Percentiles rank a stretch among this genome's conserved stretches.
Conservation (phyloP, 176 grass and related monocot genomes). For the Eremochloa ophiuroides region DNA sequence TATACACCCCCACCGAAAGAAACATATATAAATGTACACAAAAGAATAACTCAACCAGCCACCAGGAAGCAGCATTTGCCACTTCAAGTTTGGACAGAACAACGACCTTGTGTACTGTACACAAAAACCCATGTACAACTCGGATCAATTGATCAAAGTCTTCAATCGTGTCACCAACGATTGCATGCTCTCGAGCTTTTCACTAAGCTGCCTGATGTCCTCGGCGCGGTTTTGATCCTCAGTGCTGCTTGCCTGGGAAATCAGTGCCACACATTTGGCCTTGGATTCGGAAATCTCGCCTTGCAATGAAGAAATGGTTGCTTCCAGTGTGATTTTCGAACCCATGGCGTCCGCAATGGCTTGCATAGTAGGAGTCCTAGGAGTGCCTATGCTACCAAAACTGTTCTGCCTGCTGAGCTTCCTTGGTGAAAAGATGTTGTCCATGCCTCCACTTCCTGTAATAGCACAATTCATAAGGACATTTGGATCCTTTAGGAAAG, state of each 20-base stretch:
- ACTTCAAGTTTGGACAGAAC: constrained; percentile 22
- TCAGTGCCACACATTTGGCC: constrained; percentile 52
- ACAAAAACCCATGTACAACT: constrained; percentile 24
- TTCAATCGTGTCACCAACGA: constrained; percentile 61
- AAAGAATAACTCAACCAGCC: constrained; percentile 33
- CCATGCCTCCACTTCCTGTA: constrained; percentile 75
- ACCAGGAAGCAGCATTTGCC: constrained; percentile 35
- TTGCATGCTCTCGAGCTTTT: constrained; percentile 90
- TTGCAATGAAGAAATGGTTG: constrained; percentile 62
- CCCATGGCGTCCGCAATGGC: constrained; percentile 5
- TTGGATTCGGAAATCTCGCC: constrained; percentile 64
- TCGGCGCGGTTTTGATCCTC: constrained; percentile 35
- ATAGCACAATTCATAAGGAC: constrained; percentile 15
- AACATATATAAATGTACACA: constrained; percentile 44
- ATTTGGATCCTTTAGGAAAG: background rate
- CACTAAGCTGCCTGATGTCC: constrained; percentile 48
- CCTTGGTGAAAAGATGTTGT: constrained; percentile 64
- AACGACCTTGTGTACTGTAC: constrained; percentile 36
- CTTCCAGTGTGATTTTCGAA: constrained; percentile 57
- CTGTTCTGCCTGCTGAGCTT: constrained; percentile 86
- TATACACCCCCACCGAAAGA: constrained; percentile 29
- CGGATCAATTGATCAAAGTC: constrained; percentile 62
- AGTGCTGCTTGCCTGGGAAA: constrained; percentile 34
- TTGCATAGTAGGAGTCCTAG: constrained; percentile 54
- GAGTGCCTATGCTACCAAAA: constrained; percentile 67